phyloP scores from a whole-genome alignment of 805 yeast genomes.

The Starmerella sirachaensis region DNA sequence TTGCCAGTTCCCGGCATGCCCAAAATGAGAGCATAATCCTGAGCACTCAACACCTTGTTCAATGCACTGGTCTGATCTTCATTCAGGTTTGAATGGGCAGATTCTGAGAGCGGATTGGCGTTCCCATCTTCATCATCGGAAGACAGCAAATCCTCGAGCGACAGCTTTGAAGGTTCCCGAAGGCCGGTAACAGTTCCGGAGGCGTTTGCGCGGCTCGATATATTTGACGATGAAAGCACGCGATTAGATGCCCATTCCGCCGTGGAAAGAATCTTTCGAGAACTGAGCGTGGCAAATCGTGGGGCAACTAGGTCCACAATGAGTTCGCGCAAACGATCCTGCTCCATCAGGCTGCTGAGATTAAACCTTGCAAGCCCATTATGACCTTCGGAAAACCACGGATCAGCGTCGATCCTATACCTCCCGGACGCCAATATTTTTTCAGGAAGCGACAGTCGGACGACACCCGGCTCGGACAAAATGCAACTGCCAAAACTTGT shows the following conservation, averaged over 20 bases:
- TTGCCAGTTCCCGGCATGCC: slow-evolving; percentile 99
- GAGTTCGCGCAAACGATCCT: slow-evolving; percentile 32
- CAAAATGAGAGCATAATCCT: slow-evolving; percentile 67
- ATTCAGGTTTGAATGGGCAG: slow-evolving; percentile 36
- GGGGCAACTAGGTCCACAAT: slow-evolving; percentile 37
- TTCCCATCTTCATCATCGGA: too few species aligned
- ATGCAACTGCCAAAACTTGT: slow-evolving; percentile 11
- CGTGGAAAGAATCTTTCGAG: slow-evolving; percentile 9
- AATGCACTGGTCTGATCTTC: slow-evolving; percentile 62
- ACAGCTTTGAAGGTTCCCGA: neutral
- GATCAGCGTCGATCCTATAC: slow-evolving; percentile 71
- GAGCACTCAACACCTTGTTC: slow-evolving; percentile 46
- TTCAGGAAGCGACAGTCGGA: slow-evolving; percentile 2
- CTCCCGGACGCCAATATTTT: slow-evolving; percentile 11
- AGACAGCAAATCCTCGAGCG: neutral
- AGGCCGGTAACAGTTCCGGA: neutral
- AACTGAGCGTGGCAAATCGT: slow-evolving; percentile 6
- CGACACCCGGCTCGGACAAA: neutral
- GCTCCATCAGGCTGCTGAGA: slow-evolving; percentile 51
- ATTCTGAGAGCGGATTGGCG: too few species aligned
- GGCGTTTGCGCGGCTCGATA: neutral
- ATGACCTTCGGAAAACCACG: slow-evolving; percentile 64
- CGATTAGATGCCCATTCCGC: slow-evolving; percentile 13
- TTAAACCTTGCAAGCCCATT: slow-evolving; percentile 69
- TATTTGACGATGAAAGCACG: slow-evolving; percentile 4